phyloP scores from a whole-genome alignment of 1,284 basidiomycete species.

The Cystobasidium pallidum region DNA sequence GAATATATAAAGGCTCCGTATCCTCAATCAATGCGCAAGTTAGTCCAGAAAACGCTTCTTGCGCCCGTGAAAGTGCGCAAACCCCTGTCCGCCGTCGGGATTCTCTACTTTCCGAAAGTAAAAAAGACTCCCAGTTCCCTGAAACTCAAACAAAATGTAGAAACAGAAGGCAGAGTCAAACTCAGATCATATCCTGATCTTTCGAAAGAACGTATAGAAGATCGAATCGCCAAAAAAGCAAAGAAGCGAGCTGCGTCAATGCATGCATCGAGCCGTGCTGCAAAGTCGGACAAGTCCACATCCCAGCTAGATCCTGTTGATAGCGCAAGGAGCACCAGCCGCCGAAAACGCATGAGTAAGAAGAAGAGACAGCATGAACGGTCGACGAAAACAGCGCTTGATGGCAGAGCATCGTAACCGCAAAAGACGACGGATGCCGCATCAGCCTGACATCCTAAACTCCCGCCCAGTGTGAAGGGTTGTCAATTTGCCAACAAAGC shows the following conservation, averaged over 20 bases:
- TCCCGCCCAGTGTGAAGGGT: too few relatives aligned
- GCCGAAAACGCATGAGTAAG: not conserved
- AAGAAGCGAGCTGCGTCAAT: not conserved
- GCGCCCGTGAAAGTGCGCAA: not conserved
- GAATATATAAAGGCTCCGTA: not conserved
- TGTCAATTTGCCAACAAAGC: too few relatives aligned
- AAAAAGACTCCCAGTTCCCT: not conserved
- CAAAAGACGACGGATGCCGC: too few relatives aligned
- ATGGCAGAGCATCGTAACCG: too few relatives aligned
- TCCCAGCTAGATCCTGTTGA: too few relatives aligned
- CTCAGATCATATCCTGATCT: slow-evolving; percentile 15
- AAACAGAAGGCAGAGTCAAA: not conserved
- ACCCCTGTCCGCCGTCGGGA: not conserved
- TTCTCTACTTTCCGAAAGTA: not conserved
- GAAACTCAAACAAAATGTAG: slow-evolving; percentile 2
- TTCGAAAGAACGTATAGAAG: slow-evolving; percentile 8
- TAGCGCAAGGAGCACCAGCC: too few relatives aligned
- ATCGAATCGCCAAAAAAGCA: not conserved
- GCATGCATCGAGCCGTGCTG: not conserved
- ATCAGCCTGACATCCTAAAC: too few relatives aligned
- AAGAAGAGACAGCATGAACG: slow-evolving; percentile 10
- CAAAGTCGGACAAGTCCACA: not conserved
- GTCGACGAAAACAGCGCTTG: not conserved
- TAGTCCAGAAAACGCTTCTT: not conserved
- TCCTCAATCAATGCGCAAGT: slow-evolving; percentile 23